A percentile compares a stretch with the other conserved stretches of the same genome.
Conservation (phyloP, 345 rosid genomes). For the Eucalyptus grandis region DNA sequence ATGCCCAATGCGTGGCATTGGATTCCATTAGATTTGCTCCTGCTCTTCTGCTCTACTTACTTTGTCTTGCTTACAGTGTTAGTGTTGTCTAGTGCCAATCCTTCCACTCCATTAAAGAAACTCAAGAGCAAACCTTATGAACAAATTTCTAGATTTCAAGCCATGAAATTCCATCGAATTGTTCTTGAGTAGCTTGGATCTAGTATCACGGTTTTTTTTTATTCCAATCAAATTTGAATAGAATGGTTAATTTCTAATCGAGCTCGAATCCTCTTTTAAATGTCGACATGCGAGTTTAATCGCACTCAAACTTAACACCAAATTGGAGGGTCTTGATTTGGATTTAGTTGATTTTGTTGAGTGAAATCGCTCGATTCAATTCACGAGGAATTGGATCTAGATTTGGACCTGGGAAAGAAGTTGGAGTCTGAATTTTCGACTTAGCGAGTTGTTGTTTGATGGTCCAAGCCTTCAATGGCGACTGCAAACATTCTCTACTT, state of each 20-base stretch:
- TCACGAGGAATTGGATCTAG: background rate
- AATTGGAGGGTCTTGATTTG: background rate
- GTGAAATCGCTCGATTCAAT: background rate
- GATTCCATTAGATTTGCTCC: background rate
- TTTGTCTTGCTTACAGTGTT: background rate
- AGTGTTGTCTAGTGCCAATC: background rate
- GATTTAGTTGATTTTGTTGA: background rate
- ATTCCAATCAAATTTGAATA: background rate
- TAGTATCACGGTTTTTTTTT: background rate
- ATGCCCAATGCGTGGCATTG: background rate
- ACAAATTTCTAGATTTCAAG: background rate
- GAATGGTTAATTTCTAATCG: background rate
- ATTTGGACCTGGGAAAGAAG: no score
- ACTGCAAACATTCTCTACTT: background rate
- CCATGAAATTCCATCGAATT: background rate
- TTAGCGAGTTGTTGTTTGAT: background rate
- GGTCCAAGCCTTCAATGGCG: background rate
- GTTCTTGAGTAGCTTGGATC: background rate
- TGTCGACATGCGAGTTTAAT: fast-evolving
- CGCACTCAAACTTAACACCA: background rate
- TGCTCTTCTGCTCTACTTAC: background rate
- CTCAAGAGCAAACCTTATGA: fast-evolving
- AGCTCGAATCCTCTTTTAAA: background rate
- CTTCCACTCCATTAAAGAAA: background rate
- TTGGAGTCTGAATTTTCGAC: no score